Evolutionary conservation across 352 stramenopile species (phyloP).

Genomic region (Thalassiosira livingstoniorum): DNA sequence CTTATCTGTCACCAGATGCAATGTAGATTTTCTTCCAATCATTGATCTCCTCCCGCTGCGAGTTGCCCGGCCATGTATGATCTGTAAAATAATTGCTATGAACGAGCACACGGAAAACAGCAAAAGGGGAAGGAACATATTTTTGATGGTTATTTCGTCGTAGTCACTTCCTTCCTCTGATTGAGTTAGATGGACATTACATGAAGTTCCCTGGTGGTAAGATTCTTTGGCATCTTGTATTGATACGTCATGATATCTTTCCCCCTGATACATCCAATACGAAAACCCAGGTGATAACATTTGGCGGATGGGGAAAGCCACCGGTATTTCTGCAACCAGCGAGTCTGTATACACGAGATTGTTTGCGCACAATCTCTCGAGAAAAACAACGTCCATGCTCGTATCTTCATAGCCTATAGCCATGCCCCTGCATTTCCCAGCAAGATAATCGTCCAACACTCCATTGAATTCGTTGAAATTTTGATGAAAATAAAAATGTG

Average conservation of each 20-base stretch:
- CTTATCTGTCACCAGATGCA: no score
- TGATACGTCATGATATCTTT: not conserved
- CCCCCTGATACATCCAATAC: conserved; percentile 5
- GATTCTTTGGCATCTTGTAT: not conserved
- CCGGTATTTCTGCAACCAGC: conserved; percentile 7
- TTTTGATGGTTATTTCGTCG: not conserved
- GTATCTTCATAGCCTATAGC: not conserved
- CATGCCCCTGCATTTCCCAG: conserved; percentile 4
- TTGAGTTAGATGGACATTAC: conserved; percentile 13
- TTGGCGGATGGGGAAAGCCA: conserved; percentile 9
- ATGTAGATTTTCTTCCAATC: no score
- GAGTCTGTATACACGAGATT: conserved; percentile 23
- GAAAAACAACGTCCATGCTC: not conserved
- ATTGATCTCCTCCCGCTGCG: no score
- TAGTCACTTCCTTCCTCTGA: conserved; percentile 2
- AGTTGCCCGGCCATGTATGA: no score
- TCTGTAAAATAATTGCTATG: conserved; percentile 14
- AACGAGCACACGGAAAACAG: conserved; percentile 1
- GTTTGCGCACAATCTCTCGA: conserved; percentile 1
- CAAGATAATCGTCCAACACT: conserved; percentile 16
- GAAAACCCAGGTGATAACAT: conserved; percentile 2
- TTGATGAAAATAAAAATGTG: conserved; percentile 8
- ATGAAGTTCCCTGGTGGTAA: not conserved
- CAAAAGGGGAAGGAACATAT: conserved; percentile 16
- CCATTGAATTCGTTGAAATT: not conserved